A percentile compares a stretch with the other conserved stretches of the same genome.
These are phyloP conservation scores for Brassica juncea DNA, from an alignment of 345 rosid species.

Conservation along the genomic window DNA sequence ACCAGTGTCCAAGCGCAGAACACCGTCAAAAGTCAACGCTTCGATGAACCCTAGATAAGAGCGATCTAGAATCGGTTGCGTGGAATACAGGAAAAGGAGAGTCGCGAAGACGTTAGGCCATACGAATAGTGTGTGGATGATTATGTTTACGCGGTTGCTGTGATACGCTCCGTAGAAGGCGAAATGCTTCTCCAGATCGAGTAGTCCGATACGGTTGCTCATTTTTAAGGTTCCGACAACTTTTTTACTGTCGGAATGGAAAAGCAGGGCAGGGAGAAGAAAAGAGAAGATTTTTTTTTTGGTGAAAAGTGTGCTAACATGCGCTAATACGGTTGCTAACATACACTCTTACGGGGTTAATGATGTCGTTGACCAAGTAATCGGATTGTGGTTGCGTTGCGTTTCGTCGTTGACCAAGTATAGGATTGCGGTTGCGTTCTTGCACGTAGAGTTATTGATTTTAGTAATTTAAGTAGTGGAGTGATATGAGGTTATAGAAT, in stretches of 20 bases:
- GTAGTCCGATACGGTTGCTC: constrained; percentile 50
- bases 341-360: background rate
- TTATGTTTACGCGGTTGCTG: constrained; percentile 59
- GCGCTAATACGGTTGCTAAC: background rate
- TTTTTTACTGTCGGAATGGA: background rate
- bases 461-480: background rate
- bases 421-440: background rate
- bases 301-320: constrained; percentile 1
- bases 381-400: background rate
- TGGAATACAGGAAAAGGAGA: constrained; percentile 61
- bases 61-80: constrained; percentile 46
- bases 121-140: constrained; percentile 67
- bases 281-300: constrained; percentile 4
- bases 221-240: background rate
- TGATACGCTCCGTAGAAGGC: constrained; percentile 91
- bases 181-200: constrained; percentile 77
- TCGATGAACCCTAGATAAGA: constrained; percentile 42
- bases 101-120: constrained; percentile 77
- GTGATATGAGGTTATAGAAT: background rate
- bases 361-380: background rate
- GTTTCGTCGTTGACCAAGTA: background rate
- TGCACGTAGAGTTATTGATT: background rate
- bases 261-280: background rate
- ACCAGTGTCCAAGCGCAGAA: constrained; percentile 56
- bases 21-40: constrained; percentile 33